Evolutionary conservation across 306 rosid genomes (phyloP).

Genomic region (Leucaena leucocephala): DNA sequence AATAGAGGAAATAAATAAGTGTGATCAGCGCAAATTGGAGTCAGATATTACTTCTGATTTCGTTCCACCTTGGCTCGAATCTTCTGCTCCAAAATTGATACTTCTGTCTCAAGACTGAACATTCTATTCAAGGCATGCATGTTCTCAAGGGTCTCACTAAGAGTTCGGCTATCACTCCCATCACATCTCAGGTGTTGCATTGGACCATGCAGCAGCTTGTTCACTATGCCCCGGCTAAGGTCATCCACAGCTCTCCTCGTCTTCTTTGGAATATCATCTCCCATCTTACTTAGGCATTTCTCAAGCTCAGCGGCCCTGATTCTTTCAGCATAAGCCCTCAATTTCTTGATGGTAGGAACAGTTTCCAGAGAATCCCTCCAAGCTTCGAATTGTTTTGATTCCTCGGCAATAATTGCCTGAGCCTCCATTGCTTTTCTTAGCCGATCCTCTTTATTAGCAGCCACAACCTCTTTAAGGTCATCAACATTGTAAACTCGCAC

Average conservation of each 20-base stretch:
- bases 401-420: constrained; percentile 83
- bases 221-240: constrained; percentile 96
- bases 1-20: constrained; percentile 49
- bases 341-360: constrained; percentile 94
- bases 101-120: constrained; percentile 95
- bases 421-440: constrained; percentile 94
- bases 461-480: constrained; percentile 97
- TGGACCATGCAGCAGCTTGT: constrained; percentile 97
- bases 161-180: constrained; percentile 90
- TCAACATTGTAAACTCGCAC: constrained; percentile 82
- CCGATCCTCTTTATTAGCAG: constrained; percentile 97
- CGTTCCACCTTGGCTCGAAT: constrained; percentile 96
- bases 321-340: constrained; percentile 97
- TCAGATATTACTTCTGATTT: constrained; percentile 62
- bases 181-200: constrained; percentile 98
- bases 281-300: constrained; percentile 92
- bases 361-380: constrained; percentile 99
- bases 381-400: constrained; percentile 91
- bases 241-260: constrained; percentile 89
- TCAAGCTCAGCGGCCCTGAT: constrained; percentile 90
- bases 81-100: constrained; percentile 86
- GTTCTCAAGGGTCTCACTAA: constrained; percentile 91
- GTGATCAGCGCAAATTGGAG: constrained; percentile 38
- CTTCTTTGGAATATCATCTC: constrained; percentile 92
- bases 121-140: constrained; percentile 98